A percentile compares a stretch with the other conserved stretches of the same genome.
Conservation (phyloP, 306 rosid species). For the Rosa persica region DNA sequence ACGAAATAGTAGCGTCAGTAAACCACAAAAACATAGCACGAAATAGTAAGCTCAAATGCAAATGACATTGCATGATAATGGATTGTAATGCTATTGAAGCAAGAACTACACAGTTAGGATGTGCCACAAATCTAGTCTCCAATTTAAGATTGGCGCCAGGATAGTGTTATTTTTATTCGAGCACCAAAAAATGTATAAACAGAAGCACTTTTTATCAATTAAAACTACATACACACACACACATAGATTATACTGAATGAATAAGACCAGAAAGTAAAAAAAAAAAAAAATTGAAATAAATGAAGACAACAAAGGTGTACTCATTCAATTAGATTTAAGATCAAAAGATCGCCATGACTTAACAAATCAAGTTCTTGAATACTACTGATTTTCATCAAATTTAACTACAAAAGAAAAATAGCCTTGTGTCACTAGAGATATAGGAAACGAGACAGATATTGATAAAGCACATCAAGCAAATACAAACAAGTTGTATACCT, state of each 20-base stretch:
- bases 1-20: slow-evolving; percentile 6
- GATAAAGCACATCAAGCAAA: slow-evolving; percentile 6
- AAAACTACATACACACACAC: neutral
- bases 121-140: neutral
- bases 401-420: neutral
- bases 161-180: too few relatives aligned
- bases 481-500: slow-evolving; percentile 46
- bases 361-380: neutral
- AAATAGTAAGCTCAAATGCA: slow-evolving; percentile 10
- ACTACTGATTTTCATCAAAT: neutral
- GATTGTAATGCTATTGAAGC: neutral
- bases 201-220: neutral
- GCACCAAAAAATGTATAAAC: neutral
- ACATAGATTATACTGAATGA: neutral
- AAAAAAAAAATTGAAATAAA: neutral
- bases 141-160: neutral
- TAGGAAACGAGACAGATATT: slow-evolving; percentile 1
- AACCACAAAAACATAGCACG: slow-evolving; percentile 8
- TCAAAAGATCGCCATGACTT: neutral
- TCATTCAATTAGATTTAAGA: neutral
- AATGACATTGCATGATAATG: neutral
- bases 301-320: neutral
- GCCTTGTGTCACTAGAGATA: neutral
- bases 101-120: slow-evolving; percentile 12
- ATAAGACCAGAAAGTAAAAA: neutral